Conservation (phyloP, 306 rosid species). For the Cyclanthera cordifolia region DNA sequence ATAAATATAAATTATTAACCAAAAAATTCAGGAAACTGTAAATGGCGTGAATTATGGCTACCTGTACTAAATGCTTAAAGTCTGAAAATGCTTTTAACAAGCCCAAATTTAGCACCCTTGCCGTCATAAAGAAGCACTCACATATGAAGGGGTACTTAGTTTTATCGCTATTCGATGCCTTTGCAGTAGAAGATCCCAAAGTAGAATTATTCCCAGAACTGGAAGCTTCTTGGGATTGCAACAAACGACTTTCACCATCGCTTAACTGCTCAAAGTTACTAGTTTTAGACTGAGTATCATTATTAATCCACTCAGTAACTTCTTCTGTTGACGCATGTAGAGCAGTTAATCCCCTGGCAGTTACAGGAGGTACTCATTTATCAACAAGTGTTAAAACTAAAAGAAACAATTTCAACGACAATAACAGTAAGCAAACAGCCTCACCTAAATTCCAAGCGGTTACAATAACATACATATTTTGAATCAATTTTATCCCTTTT, state of each 20-base stretch:
- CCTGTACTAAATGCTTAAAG: constrained; percentile 96
- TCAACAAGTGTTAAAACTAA: neutral
- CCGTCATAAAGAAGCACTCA: constrained; percentile 98
- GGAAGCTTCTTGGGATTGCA: constrained; percentile 82
- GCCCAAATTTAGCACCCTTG: constrained; percentile 90
- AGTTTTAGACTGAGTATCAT: constrained; percentile 27
- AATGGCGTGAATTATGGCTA: constrained; percentile 17
- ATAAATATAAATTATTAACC: constrained; percentile 2
- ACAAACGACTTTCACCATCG: constrained; percentile 55
- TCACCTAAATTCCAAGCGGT: constrained; percentile 79
- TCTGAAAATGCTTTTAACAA: constrained; percentile 89
- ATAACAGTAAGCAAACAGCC: constrained; percentile 19
- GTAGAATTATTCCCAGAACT: constrained; percentile 55
- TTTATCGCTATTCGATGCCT: constrained; percentile 37
- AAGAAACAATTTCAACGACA: neutral
- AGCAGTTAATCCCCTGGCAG: constrained; percentile 83
- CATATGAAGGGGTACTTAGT: constrained; percentile 73
- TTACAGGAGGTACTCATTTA: constrained; percentile 18
- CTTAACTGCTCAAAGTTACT: constrained; percentile 26
- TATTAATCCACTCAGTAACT: constrained; percentile 72
- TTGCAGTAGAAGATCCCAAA: constrained; percentile 30
- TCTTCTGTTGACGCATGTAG: constrained; percentile 92
- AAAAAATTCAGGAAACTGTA: neutral
- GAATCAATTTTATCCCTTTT: constrained; percentile 88
- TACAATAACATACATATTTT: constrained; percentile 61